A percentile compares a stretch with the other conserved stretches of the same genome.
phyloP scores from a whole-genome alignment of 2,329 filamentous ascomycete species.

The Xylaria polymorpha region DNA sequence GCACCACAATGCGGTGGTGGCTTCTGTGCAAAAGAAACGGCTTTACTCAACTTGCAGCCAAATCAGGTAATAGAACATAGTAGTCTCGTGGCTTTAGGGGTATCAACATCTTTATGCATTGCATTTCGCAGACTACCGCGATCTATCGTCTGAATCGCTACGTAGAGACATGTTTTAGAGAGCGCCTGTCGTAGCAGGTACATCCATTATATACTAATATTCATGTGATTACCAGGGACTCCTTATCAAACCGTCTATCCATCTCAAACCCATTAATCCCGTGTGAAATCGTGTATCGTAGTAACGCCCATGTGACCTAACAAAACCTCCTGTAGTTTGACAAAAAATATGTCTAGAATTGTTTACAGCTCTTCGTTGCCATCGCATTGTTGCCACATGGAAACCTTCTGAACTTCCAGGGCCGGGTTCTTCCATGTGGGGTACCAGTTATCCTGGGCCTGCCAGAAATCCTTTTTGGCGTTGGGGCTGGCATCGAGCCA shows the following conservation, averaged over 20 bases:
- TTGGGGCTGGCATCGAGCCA: constrained; percentile 77
- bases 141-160: constrained; percentile 20
- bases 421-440: constrained; percentile 77
- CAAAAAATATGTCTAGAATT: neutral
- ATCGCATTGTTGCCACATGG: constrained; percentile 77
- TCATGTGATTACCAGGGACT: constrained; percentile 27
- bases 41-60: neutral
- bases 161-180: constrained; percentile 11
- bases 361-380: constrained; percentile 64
- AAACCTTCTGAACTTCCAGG: constrained; percentile 76
- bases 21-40: neutral
- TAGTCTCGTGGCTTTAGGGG: constrained; percentile 12
- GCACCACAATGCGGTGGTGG: neutral
- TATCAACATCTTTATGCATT: constrained; percentile 34
- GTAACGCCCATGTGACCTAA: constrained; percentile 26
- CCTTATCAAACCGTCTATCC: constrained; percentile 33
- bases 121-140: constrained; percentile 11
- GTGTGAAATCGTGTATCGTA: constrained; percentile 21
- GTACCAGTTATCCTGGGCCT: constrained; percentile 71
- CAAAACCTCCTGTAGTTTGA: neutral
- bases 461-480: constrained; percentile 82
- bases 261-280: constrained; percentile 34
- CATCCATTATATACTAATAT: constrained; percentile 32
- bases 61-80: neutral
- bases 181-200: constrained; percentile 8